Evolutionary conservation across 1,139 yeast species (phyloP), one percentile per base, ranked within the genome.

Genomic region (Arxiozyma slooffiae): DNA sequence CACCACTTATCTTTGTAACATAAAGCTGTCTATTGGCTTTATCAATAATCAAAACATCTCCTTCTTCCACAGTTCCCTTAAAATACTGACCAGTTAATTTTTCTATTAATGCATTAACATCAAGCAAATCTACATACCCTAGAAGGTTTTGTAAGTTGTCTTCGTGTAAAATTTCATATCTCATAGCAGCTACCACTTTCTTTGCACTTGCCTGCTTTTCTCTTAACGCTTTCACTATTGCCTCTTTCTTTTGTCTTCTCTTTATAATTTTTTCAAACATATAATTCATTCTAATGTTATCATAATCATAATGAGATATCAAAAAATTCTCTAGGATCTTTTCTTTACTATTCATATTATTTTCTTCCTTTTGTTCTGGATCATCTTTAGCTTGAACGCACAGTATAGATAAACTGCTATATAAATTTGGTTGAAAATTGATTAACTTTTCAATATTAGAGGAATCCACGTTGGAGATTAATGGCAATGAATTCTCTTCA

Each of bases 241-340:
- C 65, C 1, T 67, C 63, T 60, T 83, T 83, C 7, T 61, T 61
- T 2, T 62, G 61, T 53, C 89, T 68, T 45, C 70, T 65, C 1
- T 60, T 52, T 14, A 68, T 48, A 11, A 81, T 59, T 14, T 71
- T 62, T 2, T 73, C 61, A 59, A 67, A 80, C 55, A 75, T 74
- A 52, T 70, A 70, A 46, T 73, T 69, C 57, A 73, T 72, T 59
- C 78, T 75, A 43, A 68, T 56, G 51, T 71, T 65, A 54, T 76
- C 71, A 63, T 78, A 81, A 52, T 77, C 80, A 59, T 81, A 85
- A 6, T 77, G 79, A 11, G 75, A 73, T 50, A 74, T 64, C 2
- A 79, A 72, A 48, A 79, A 67, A 50, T 72, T 69, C 55, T 72
- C 73, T 17, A 78, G 67, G 30, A 67, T 16, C 54, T 61, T 40